Evolutionary conservation across 768 basidiomycete genomes (phyloP).

Genomic region (Amyloporia xantha): DNA sequence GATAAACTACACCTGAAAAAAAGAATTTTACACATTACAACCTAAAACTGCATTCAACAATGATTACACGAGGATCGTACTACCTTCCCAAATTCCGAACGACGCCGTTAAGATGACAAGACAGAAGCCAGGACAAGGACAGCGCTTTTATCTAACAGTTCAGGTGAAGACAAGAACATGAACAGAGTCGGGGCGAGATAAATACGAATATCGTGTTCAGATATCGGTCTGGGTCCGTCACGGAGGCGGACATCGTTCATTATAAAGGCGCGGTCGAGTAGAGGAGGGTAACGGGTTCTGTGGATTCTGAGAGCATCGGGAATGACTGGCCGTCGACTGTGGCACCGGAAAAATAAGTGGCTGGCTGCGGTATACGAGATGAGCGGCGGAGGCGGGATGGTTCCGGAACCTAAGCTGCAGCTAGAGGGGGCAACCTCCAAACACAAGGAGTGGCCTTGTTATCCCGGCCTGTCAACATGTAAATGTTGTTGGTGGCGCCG

Average conservation of each 20-base stretch:
- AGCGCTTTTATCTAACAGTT: background rate
- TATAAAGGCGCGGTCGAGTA: background rate
- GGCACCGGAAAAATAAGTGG: background rate
- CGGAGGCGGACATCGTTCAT: background rate
- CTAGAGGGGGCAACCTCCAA: background rate
- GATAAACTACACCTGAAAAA: background rate
- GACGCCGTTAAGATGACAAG: background rate
- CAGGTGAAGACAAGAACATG: background rate
- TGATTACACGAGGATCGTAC: background rate
- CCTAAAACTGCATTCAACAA: background rate
- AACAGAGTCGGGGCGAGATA: background rate
- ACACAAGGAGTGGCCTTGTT: background rate
- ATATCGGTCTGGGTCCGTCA: background rate
- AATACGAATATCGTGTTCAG: background rate
- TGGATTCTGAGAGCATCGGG: background rate
- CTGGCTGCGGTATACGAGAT: background rate
- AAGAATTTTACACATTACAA: background rate
- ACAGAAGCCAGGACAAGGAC: background rate
- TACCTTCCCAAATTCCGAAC: background rate
- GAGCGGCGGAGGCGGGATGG: background rate
- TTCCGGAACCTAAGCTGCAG: background rate
- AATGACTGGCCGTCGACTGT: background rate
- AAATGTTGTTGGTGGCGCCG: conserved; percentile 2
- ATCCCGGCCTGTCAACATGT: background rate
- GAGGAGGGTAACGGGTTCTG: background rate